Evolutionary conservation across 208 protist genomes (phyloP).

Genomic region (Acanthamoeba sp.): DNA sequence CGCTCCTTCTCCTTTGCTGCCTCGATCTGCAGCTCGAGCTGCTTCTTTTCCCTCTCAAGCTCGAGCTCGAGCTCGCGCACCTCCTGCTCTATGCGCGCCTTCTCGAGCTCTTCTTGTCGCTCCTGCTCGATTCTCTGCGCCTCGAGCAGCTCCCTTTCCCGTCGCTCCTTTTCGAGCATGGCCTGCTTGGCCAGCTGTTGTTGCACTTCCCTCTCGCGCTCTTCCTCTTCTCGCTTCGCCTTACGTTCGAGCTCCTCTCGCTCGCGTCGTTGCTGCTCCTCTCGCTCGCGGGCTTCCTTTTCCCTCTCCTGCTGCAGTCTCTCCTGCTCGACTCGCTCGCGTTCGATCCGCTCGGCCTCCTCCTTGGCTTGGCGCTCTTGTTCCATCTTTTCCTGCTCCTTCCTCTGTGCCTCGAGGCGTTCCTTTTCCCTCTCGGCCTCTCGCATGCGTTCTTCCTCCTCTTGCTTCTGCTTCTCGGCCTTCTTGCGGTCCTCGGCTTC

Average conservation of each 20-base stretch:
- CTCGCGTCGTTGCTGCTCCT: background rate
- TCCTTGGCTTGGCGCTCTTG: slow-evolving; percentile 1
- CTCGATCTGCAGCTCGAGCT: background rate
- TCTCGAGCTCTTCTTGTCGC: background rate
- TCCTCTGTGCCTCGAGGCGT: background rate
- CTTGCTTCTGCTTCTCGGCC: background rate
- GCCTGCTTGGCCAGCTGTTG: background rate
- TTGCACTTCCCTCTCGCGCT: background rate
- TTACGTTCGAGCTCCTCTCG: background rate
- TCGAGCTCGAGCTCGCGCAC: slow-evolving; percentile 22
- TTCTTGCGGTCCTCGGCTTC: background rate
- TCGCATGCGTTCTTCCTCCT: background rate
- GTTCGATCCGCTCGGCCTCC: slow-evolving; percentile 1
- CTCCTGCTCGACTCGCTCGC: background rate
- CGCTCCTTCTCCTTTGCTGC: background rate
- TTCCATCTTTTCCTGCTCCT: background rate
- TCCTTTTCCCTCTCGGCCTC: background rate
- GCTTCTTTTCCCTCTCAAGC: background rate
- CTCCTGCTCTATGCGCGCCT: background rate
- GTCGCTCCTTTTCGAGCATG: background rate
- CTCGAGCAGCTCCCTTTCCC: background rate
- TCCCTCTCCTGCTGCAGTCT: background rate
- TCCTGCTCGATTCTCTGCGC: background rate
- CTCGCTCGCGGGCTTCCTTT: background rate
- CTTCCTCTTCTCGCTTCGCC: background rate